Percentiles rank a stretch among this genome's conserved stretches.
Evolutionary conservation across 768 basidiomycete genomes (phyloP).

Genomic region (Rhizopogon rudus): DNA sequence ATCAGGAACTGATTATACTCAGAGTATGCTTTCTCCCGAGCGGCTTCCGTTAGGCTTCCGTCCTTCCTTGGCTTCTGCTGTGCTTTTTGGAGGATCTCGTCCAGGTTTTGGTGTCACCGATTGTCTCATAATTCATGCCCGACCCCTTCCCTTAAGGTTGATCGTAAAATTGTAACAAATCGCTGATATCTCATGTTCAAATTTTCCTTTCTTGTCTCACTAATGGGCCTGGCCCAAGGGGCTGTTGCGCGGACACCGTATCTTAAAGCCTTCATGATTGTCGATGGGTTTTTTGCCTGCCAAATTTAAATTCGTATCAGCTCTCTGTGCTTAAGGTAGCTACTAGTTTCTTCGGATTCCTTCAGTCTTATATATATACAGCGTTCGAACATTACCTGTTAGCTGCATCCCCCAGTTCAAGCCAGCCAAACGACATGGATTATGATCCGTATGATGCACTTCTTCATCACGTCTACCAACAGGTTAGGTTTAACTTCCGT

Average conservation of each 20-base stretch:
- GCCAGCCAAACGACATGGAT: conserved; percentile 40
- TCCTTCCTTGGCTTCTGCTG: neutral
- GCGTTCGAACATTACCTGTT: neutral
- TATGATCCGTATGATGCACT: conserved; percentile 80
- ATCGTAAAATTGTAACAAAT: neutral
- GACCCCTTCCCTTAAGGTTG: neutral
- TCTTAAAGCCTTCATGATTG: neutral
- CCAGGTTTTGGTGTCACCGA: neutral
- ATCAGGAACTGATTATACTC: neutral
- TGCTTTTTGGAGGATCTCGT: neutral
- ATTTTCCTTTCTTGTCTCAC: neutral
- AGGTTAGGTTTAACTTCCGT: conserved; percentile 35
- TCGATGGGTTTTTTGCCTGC: no score
- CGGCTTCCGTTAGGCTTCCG: neutral
- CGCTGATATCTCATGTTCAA: neutral
- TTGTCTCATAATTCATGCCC: neutral
- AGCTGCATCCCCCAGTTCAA: neutral
- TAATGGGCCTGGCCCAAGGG: neutral
- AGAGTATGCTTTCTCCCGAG: neutral
- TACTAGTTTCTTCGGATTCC: no score
- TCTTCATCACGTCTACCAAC: conserved; percentile 74
- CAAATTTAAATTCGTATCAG: neutral
- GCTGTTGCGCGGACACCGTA: neutral
- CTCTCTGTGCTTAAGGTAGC: no score
- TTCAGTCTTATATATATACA: conserved; percentile 8